These are phyloP conservation scores for Adenanthera pavonina DNA, from an alignment of 306 rosid species.

Conservation along the genomic window DNA sequence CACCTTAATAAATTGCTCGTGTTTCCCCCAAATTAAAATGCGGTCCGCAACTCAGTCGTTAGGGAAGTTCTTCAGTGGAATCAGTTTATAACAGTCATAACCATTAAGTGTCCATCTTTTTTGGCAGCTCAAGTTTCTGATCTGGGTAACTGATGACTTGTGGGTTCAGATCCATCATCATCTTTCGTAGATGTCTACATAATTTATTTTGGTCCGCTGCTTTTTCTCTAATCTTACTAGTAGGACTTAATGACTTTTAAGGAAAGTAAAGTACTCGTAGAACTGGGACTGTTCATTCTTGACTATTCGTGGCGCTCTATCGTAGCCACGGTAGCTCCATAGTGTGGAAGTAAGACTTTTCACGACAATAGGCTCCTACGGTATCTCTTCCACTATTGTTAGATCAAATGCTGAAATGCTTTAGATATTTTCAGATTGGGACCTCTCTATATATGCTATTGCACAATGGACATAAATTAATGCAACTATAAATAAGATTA, in stretches of 20 bases:
- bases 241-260: conserved; percentile 27
- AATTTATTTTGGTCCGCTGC: conserved; percentile 9
- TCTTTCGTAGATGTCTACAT: conserved; percentile 32
- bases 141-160: conserved; percentile 28
- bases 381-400: conserved; percentile 11
- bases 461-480: conserved; percentile 35
- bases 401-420: conserved; percentile 35
- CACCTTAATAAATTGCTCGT: conserved; percentile 56
- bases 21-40: neutral
- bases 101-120: conserved; percentile 47
- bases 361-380: conserved; percentile 14
- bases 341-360: conserved; percentile 33
- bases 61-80: conserved; percentile 9
- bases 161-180: conserved; percentile 36
- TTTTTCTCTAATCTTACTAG: conserved; percentile 29
- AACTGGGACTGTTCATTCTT: conserved; percentile 23
- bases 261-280: conserved; percentile 15
- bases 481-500: conserved; percentile 25
- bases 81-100: conserved; percentile 43
- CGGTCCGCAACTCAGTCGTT: conserved; percentile 20
- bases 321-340: conserved; percentile 32
- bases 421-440: conserved; percentile 34
- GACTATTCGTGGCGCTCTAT: conserved; percentile 6
- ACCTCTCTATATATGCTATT: conserved; percentile 24
- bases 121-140: conserved; percentile 42